Percentiles rank a stretch among this genome's conserved stretches.
These are phyloP conservation scores for Apiospora aurea DNA, from an alignment of 2,329 filamentous ascomycete genomes.

Conservation along the genomic window DNA sequence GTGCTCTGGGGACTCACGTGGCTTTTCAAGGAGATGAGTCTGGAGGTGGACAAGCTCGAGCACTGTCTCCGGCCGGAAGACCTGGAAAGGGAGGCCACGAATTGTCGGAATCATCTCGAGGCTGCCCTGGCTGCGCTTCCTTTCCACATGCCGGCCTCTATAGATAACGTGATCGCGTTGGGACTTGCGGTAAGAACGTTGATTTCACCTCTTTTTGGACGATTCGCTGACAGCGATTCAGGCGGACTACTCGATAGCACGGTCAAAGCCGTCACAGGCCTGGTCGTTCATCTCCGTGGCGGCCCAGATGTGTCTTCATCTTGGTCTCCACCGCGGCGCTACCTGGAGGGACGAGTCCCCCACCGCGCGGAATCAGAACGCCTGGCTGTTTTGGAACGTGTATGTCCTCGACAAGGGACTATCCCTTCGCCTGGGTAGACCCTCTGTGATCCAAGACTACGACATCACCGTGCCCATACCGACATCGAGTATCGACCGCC, in stretches of 20 bases:
- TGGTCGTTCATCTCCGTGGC: conserved; percentile 68
- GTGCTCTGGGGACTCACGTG: conserved; percentile 54
- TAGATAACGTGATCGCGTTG: conserved; percentile 64
- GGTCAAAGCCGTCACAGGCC: conserved; percentile 67
- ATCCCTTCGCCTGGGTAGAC: conserved; percentile 64
- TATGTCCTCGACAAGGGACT: conserved; percentile 67
- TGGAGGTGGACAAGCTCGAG: conserved; percentile 49
- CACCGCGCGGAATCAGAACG: conserved; percentile 37
- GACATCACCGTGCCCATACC: conserved; percentile 60
- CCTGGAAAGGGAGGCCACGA: conserved; percentile 9
- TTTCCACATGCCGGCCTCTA: conserved; percentile 61
- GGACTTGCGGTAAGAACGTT: conserved; percentile 66
- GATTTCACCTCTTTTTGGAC: too few relatives aligned
- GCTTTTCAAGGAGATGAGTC: conserved; percentile 45
- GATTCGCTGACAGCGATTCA: conserved; percentile 36
- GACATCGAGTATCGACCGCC: background rate
- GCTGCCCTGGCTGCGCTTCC: conserved; percentile 59
- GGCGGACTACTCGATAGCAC: conserved; percentile 68
- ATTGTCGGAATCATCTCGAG: conserved; percentile 58
- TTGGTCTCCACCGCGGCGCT: conserved; percentile 64
- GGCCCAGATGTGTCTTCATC: conserved; percentile 65
- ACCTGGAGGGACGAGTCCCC: conserved; percentile 43
- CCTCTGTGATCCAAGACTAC: conserved; percentile 64
- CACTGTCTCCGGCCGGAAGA: conserved; percentile 46
- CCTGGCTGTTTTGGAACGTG: conserved; percentile 53